Evolutionary conservation across 129 eudicot species (phyloP), one percentile per base, ranked within the genome.

Genomic region (Pseudognaphalium luteoalbum): DNA sequence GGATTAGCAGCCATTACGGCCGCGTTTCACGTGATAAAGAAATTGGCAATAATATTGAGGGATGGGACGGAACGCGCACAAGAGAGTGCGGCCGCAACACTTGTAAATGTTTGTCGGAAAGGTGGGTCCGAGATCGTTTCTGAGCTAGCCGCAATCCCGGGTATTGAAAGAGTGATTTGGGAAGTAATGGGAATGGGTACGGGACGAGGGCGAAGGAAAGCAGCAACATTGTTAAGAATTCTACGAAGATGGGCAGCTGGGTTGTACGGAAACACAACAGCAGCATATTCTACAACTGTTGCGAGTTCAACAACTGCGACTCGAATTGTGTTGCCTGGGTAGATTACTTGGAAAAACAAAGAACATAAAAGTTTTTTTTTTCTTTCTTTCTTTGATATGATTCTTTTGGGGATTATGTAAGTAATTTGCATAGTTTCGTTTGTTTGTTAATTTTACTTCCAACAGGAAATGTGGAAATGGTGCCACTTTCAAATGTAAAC

Each of bases 171-270:
- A 41, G 86, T 91, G 81, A 75, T 94, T 62, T 94, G 98, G 98
- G 97, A 94, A 66, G 79, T 94, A 39, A 87, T 94, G 93, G 92
- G 96, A 19, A 82, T 74, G 72, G 98, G 98, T 5, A 89, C 93
- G 0, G 91, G 86, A 5, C 83, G 98, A 78, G 89, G 85, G 42
- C 81, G 87, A 73, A 81, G 98, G 58, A 94, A 94, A 75, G 98
- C 98, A 6, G 96, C 93, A 7, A 87, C 93, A 11, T 62, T 94
- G 65, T 65, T 94, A 80, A 86, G 98, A 77, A 88, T 91, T 22
- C 73, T 94, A 29, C 76, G 96, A 77, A 87, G 97, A 83, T 94
- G 98, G 98, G 96, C 97, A 0, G 93, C 93, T 4, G 98, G 97
- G 11, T 61, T 88, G 41, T 85, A 88, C 32, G 89, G 79, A 6